A percentile compares a stretch with the other conserved stretches of the same genome.
phyloP scores from a whole-genome alignment of 305 asterid species.

The Ilex paraguariensis region DNA sequence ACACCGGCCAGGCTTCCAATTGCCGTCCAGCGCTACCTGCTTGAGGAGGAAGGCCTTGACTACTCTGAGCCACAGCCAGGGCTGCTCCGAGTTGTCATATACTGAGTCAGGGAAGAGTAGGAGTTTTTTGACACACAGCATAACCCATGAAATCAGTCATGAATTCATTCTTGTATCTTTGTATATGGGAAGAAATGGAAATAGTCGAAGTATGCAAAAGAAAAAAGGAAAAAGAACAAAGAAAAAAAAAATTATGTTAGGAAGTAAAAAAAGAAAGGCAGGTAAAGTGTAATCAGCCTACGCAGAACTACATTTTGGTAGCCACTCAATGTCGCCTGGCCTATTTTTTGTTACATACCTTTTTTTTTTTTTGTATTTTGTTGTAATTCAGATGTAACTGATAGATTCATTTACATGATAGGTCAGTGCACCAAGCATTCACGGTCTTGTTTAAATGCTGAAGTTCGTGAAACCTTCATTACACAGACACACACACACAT shows the following conservation, averaged over 20 bases:
- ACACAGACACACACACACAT: too few relatives aligned
- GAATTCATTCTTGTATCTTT: conserved; percentile 5
- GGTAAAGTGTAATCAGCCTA: not conserved
- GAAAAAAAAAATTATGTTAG: too few relatives aligned
- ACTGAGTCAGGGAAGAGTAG: conserved; percentile 38
- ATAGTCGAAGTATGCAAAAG: not conserved
- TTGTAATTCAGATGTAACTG: not conserved
- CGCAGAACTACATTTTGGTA: not conserved
- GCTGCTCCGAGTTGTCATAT: conserved; percentile 56
- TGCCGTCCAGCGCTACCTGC: conserved; percentile 79
- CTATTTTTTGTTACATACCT: not conserved
- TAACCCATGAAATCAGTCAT: conserved; percentile 21
- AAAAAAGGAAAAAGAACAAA: not conserved
- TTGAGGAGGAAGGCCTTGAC: conserved; percentile 70
- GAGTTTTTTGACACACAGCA: conserved; percentile 36
- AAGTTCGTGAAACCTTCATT: too few relatives aligned
- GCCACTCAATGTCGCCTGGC: not conserved
- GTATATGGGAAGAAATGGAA: not conserved
- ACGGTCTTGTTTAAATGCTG: too few relatives aligned
- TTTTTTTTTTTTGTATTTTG: too few relatives aligned
- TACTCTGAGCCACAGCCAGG: conserved; percentile 86
- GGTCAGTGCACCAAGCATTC: too few relatives aligned
- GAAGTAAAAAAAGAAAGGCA: not conserved
- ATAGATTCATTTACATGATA: not conserved
- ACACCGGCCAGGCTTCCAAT: conserved; percentile 74